Percentiles rank a stretch among this genome's conserved stretches.
These are phyloP conservation scores for Desmodesmus armatus DNA, from an alignment of 139 green algal genomes.

Conservation along the genomic window DNA sequence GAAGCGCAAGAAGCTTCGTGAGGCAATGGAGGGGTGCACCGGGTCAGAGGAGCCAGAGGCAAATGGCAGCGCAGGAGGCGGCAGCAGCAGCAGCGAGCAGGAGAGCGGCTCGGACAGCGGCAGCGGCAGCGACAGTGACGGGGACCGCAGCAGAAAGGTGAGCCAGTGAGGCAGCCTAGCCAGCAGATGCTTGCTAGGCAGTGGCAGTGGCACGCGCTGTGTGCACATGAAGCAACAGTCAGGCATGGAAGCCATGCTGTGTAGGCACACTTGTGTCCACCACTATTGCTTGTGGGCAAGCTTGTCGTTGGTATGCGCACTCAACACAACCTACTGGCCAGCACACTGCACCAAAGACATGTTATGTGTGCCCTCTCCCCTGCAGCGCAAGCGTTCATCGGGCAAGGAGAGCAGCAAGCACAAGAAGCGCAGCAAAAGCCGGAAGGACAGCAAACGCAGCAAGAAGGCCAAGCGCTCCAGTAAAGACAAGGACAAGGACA, in stretches of 20 bases:
- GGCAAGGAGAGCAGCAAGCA: constrained; percentile 30
- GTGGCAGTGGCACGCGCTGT: background rate
- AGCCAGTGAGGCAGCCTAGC: background rate
- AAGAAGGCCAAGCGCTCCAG: constrained; percentile 34
- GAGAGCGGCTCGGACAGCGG: no score
- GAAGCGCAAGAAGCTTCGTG: constrained; percentile 54
- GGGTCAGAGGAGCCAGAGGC: constrained; percentile 3
- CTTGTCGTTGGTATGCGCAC: no score
- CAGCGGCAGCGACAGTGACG: constrained; percentile 49
- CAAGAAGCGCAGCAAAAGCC: constrained; percentile 40
- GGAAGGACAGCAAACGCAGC: constrained; percentile 24
- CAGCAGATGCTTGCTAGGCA: background rate
- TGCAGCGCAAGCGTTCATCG: no score
- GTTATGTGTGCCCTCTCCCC: background rate
- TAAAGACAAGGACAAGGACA: constrained; percentile 49
- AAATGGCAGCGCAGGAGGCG: background rate
- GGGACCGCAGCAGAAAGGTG: no score
- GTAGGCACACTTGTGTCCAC: background rate
- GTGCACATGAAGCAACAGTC: background rate
- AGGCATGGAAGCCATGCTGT: background rate
- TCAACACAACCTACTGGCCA: no score
- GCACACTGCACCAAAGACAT: no score
- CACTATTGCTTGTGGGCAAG: background rate
- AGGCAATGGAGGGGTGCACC: constrained; percentile 40
- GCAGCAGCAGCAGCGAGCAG: constrained; percentile 8